A percentile compares a stretch with the other conserved stretches of the same genome.
Conservation (phyloP, 768 basidiomycete species). For the Suillus decipiens region DNA sequence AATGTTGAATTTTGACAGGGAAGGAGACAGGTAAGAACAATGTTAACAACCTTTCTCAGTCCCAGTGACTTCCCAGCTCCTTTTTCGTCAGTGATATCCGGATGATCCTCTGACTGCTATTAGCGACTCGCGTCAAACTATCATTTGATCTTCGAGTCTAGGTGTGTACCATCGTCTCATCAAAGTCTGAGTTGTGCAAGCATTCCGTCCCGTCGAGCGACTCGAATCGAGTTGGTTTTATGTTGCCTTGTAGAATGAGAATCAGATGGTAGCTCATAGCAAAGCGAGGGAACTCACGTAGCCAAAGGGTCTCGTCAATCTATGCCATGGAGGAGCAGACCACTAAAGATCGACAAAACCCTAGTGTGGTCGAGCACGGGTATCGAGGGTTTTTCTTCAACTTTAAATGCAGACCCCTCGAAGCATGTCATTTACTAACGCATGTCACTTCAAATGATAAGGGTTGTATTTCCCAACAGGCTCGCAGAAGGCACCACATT, state of each 20-base stretch:
- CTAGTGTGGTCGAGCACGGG: not conserved
- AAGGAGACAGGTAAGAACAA: not conserved
- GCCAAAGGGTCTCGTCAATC: not conserved
- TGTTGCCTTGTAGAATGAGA: not conserved
- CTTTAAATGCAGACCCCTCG: not conserved
- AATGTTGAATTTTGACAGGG: not conserved
- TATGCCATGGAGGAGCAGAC: not conserved
- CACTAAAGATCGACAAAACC: not conserved
- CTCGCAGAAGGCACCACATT: conserved; percentile 8
- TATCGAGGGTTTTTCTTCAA: not conserved
- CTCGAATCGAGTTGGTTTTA: not conserved
- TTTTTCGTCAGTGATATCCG: not conserved
- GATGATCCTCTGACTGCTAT: not conserved
- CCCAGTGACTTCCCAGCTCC: not conserved
- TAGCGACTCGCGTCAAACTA: not conserved
- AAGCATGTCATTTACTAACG: not conserved
- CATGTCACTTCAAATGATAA: not conserved
- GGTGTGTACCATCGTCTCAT: not conserved
- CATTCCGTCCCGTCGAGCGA: not conserved
- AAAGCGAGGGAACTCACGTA: not conserved
- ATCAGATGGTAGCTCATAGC: not conserved
- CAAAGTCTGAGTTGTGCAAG: not conserved
- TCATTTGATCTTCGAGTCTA: not conserved
- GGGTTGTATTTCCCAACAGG: not conserved
- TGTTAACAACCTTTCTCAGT: not conserved